Percentiles rank a stretch among this genome's conserved stretches.
phyloP scores from a whole-genome alignment of 108 stramenopile species.

The Fistulifera pelliculosa region DNA sequence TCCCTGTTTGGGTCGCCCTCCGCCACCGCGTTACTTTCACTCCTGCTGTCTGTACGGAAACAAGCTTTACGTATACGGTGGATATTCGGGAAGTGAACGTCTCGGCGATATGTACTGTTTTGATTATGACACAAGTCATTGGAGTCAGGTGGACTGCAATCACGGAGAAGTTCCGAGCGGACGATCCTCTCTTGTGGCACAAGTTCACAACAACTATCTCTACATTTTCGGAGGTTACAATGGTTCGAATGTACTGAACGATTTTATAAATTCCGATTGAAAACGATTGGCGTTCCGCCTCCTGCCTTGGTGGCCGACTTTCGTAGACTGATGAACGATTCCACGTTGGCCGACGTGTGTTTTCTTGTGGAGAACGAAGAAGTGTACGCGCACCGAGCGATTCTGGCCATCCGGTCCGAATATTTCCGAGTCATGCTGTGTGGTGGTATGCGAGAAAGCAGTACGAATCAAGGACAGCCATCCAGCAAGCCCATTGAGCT shows the following conservation, averaged over 20 bases:
- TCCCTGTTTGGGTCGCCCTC: conserved; percentile 70
- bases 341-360: conserved; percentile 79
- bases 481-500: conserved; percentile 41
- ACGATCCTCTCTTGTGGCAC: conserved; percentile 80
- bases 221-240: conserved; percentile 88
- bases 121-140: conserved; percentile 61
- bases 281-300: conserved; percentile 70
- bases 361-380: conserved; percentile 87
- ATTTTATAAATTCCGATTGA: conserved; percentile 90
- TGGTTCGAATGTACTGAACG: conserved; percentile 79
- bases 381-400: conserved; percentile 85
- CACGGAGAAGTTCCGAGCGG: conserved; percentile 73
- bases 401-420: conserved; percentile 83
- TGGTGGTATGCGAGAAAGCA: conserved; percentile 80
- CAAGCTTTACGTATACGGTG: conserved; percentile 85
- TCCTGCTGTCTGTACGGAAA: conserved; percentile 85
- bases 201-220: conserved; percentile 79
- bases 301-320: conserved; percentile 74
- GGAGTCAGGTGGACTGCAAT: conserved; percentile 58
- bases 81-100: conserved; percentile 81
- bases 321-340: conserved; percentile 53
- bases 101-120: conserved; percentile 85
- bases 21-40: conserved; percentile 90
- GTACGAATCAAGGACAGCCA: neutral
- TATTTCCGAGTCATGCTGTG: conserved; percentile 91